phyloP scores from a whole-genome alignment of 2,329 filamentous ascomycete genomes.

The Scedosporium apiospermum region DNA sequence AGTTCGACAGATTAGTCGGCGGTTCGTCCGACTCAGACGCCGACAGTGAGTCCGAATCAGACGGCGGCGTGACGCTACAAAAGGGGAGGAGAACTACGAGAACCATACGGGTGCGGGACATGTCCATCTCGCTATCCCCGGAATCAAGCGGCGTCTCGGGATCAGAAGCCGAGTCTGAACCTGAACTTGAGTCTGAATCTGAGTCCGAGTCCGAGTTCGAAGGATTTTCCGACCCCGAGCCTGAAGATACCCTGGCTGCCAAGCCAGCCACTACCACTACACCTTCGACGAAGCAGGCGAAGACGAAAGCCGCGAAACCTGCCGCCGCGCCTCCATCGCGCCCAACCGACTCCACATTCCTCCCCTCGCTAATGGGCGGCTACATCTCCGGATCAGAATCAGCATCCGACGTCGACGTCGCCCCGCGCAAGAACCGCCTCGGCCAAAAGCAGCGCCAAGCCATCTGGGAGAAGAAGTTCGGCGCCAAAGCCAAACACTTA shows the following conservation, averaged over 20 bases:
- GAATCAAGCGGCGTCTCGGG: conserved; percentile 4
- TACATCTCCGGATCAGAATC: conserved; percentile 71
- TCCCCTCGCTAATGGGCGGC: conserved; percentile 68
- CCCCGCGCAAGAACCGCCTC: conserved; percentile 53
- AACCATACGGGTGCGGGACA: conserved; percentile 22
- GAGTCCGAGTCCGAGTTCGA: conserved; percentile 18
- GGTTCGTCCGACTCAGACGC: conserved; percentile 26
- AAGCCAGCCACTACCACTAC: conserved; percentile 8
- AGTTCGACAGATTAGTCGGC: conserved; percentile 36
- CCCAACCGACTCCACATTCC: conserved; percentile 45
- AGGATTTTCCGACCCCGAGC: conserved; percentile 15
- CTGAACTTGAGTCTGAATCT: conserved; percentile 9
- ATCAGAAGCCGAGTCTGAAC: conserved; percentile 9
- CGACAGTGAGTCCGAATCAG: conserved; percentile 22
- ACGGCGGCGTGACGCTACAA: conserved; percentile 8
- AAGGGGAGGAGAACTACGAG: conserved; percentile 6
- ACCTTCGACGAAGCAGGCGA: conserved; percentile 18
- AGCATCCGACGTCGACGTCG: conserved; percentile 56
- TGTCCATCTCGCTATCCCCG: conserved; percentile 14
- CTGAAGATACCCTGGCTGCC: conserved; percentile 13
- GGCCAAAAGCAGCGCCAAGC: conserved; percentile 71
- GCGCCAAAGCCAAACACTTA: conserved; percentile 59
- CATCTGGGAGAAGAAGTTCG: conserved; percentile 75
- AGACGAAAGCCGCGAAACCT: conserved; percentile 10
- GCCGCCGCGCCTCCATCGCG: background rate